Percentiles rank a stretch among this genome's conserved stretches.
Conservation (phyloP, 257 asterid genomes). For the Penstemon newberryi region DNA sequence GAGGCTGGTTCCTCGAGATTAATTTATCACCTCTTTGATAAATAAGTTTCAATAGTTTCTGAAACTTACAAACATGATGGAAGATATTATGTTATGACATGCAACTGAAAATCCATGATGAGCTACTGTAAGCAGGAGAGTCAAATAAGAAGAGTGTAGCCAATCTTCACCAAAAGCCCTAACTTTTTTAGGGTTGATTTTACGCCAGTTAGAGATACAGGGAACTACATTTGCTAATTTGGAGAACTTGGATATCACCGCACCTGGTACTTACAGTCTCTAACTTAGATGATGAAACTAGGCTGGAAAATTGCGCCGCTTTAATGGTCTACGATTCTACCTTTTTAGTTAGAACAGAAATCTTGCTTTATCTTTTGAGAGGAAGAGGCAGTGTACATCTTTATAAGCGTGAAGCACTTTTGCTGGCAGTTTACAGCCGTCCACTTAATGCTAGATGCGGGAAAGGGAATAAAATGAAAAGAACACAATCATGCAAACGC, state of each 20-base stretch:
- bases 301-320: background rate
- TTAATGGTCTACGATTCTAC: background rate
- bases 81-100: background rate
- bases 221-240: too few species aligned
- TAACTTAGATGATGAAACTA: background rate
- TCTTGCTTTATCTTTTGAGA: background rate
- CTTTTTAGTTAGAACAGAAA: background rate
- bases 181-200: background rate
- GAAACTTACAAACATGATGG: conserved; percentile 6
- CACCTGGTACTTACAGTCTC: too few species aligned
- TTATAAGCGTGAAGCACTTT: background rate
- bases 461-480: conserved; percentile 6
- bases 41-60: background rate
- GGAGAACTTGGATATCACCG: too few species aligned
- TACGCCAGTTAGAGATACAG: background rate
- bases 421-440: conserved; percentile 22
- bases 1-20: background rate
- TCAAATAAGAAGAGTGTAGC: background rate
- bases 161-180: background rate
- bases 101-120: conserved; percentile 6
- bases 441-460: conserved; percentile 1
- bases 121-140: background rate
- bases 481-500: background rate
- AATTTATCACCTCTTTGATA: background rate
- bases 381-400: background rate